Evolutionary conservation across 192 early-diverging fungal genomes (phyloP), one percentile per base, ranked within the genome.

Genomic region (Backusella psychrophila): DNA sequence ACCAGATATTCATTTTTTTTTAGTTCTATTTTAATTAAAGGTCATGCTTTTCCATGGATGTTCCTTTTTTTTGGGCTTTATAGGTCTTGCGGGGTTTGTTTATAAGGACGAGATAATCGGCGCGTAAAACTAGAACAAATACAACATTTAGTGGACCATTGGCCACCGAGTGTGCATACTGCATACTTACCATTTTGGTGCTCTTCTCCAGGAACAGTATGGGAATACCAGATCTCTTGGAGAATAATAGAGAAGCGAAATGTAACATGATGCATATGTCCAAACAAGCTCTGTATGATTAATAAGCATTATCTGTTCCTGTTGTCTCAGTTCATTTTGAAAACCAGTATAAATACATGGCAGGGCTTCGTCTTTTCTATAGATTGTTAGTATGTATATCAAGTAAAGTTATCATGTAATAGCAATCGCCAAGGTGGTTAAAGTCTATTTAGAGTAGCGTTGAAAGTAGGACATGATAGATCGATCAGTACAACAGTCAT

Each of bases 301-400:
- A 8, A 63, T 56, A 56, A 56, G 19, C 53, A 56, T 23, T 56
- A 56, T 3, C 23, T 21, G 53, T 56, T 11, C 53, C n/a, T 56
- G n/a, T 56, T 56, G 53, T 56, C 53, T 56, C 53, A 56, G 21
- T 56, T 56, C n/a, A 26, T 59, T 59, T 59, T 59, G 56, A 59
- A 29, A 59, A 23, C 56, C 21, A 26, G 56, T 59, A 23, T 11
- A 26, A 23, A 59, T 11, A 23, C 21, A 7, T 23, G 53, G 11
- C 8, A 6, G 21, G 8, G 2, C 23, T 21, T 56, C 14, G 15
- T 44, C 42, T 17, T 44, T 44, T 44, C 14, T 44, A 44, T 44
- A 44, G 15, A 44, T 44, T 44, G 42, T 44, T 44, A 14, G 15
- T 33, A 33, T 44, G 15, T 44, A 15, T 44, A 44, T 44, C 12